Percentiles rank a stretch among this genome's conserved stretches.
phyloP scores from a whole-genome alignment of 106 monocot species.

The Triglochin maritima region DNA sequence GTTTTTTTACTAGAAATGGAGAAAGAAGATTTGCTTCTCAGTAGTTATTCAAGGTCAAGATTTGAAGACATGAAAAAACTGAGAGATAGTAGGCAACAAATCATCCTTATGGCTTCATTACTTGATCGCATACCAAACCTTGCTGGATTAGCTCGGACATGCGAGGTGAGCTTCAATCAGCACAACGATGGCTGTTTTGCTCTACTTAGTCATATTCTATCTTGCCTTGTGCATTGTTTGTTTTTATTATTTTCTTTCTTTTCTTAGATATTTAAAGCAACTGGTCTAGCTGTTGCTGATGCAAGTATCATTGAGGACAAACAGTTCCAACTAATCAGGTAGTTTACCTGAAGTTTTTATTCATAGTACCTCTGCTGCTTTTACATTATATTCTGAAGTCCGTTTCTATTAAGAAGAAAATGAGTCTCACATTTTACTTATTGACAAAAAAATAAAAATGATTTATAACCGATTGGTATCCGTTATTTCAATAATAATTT shows the following conservation, averaged over 20 bases:
- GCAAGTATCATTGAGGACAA: conserved; percentile 63
- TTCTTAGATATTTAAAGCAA: conserved; percentile 61
- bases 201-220: neutral
- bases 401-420: neutral
- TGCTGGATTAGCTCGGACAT: conserved; percentile 89
- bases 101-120: conserved; percentile 83
- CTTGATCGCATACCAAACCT: conserved; percentile 96
- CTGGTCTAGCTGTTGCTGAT: conserved; percentile 65
- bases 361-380: neutral
- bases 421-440: no score
- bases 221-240: neutral
- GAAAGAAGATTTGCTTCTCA: conserved; percentile 68
- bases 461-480: no score
- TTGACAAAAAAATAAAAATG: no score
- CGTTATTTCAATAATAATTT: no score
- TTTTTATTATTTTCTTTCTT: neutral
- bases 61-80: conserved; percentile 36
- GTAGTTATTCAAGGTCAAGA: conserved; percentile 42
- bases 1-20: conserved; percentile 44
- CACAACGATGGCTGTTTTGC: neutral
- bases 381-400: neutral
- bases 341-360: neutral
- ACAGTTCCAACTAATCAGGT: conserved; percentile 97
- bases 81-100: conserved; percentile 52
- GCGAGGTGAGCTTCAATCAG: conserved; percentile 44